phyloP scores from a whole-genome alignment of 1,284 basidiomycete genomes.

The Peniophora sp. region DNA sequence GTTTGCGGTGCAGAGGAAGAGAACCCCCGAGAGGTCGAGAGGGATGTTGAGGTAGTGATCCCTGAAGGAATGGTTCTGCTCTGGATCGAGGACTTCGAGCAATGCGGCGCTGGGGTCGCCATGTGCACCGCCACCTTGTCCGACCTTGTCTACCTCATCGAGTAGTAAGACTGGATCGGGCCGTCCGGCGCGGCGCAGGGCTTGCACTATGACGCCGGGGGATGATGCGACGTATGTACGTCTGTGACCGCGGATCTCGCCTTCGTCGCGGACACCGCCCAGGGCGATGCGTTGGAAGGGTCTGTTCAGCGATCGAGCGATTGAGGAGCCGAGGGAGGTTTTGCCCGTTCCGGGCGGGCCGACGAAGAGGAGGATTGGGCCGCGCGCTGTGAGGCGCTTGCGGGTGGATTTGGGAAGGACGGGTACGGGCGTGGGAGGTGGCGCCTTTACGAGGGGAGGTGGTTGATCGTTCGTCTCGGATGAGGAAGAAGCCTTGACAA shows the following conservation, averaged over 20 bases:
- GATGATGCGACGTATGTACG: conserved; percentile 88
- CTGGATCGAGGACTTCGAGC: conserved; percentile 86
- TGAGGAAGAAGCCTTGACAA: conserved; percentile 3
- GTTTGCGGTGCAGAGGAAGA: conserved; percentile 89
- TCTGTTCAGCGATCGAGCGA: conserved; percentile 74
- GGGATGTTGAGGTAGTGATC: conserved; percentile 92
- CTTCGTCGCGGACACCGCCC: conserved; percentile 86
- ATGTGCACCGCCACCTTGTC: conserved; percentile 70
- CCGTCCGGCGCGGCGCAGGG: conserved; percentile 79
- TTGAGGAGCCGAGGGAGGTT: conserved; percentile 80
- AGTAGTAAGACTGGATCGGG: conserved; percentile 75
- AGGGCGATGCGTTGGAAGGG: conserved; percentile 93
- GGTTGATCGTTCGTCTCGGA: too few relatives aligned
- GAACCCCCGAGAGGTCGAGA: conserved; percentile 78
- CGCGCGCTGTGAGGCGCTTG: background rate
- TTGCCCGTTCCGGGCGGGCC: conserved; percentile 83
- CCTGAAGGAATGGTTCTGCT: conserved; percentile 86
- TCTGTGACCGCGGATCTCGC: conserved; percentile 84
- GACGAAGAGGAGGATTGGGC: conserved; percentile 44
- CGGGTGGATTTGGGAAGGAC: conserved; percentile 32
- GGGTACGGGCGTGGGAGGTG: conserved; percentile 13
- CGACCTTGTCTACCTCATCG: conserved; percentile 87
- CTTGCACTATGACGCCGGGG: conserved; percentile 83
- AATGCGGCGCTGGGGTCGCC: conserved; percentile 86
- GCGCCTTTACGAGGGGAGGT: background rate